A percentile compares a stretch with the other conserved stretches of the same genome.
phyloP scores from a whole-genome alignment of 2,329 filamentous ascomycete species.

The Apiospora arundinis region DNA sequence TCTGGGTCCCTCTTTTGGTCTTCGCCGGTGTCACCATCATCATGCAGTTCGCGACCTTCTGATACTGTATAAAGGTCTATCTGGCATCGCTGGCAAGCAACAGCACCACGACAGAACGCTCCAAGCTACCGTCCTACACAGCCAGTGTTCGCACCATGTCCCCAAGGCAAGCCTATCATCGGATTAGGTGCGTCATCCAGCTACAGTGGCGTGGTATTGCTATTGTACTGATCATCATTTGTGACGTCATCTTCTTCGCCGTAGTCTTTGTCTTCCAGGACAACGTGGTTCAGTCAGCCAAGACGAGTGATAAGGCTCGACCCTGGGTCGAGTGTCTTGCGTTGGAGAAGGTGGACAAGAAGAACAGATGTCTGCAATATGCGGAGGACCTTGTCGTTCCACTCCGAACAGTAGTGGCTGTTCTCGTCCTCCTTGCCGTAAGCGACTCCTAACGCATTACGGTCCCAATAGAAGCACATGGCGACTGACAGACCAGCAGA shows the following conservation, averaged over 20 bases:
- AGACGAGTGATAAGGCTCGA: too few species aligned
- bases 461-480: conserved; percentile 35
- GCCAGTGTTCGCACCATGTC: conserved; percentile 76
- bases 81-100: conserved; percentile 81
- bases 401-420: conserved; percentile 78
- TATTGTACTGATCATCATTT: conserved; percentile 87
- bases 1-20: too few species aligned
- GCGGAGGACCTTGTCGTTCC: too few species aligned
- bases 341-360: too few species aligned
- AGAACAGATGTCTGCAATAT: too few species aligned
- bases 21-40: too few species aligned
- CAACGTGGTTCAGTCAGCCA: conserved; percentile 45
- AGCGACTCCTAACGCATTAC: conserved; percentile 41
- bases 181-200: conserved; percentile 83
- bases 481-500: conserved; percentile 58
- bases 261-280: conserved; percentile 90
- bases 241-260: conserved; percentile 93
- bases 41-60: too few species aligned
- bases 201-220: conserved; percentile 94
- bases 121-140: conserved; percentile 54
- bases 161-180: conserved; percentile 85
- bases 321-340: too few species aligned
- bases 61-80: conserved; percentile 97
- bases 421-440: conserved; percentile 82
- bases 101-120: conserved; percentile 72